Base-by-base conservation (phyloP, 192 early-diverging fungal genomes). In the Coemansia brasiliensis region DNA sequence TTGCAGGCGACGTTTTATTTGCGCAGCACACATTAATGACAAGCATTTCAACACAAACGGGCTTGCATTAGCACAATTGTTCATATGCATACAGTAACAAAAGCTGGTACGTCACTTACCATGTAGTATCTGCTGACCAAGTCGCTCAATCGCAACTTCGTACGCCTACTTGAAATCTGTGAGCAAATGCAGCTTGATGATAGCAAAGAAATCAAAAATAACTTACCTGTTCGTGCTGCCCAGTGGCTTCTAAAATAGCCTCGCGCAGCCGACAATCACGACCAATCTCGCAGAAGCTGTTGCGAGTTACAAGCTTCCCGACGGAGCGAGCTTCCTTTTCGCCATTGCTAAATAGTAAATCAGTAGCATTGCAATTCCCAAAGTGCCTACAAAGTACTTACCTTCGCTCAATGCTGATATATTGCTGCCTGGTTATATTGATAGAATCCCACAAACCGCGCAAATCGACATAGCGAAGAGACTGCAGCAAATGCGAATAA, bases 371-470 rank as follows among this genome's bases (percentile, higher is more conserved):
- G 44, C 22, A 15, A 46, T 10, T 46, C 22, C n/a, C n/a, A n/a
- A n/a, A n/a, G n/a, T n/a, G n/a, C n/a, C 20, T 45, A 4, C 18
- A 46, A 20, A 21, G 6, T 20, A n/a, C 66, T 49, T 69, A 75
- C 73, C 67, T 69, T 24, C 55, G 32, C 50, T 66, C 52, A 12
- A 70, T 9, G 17, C 43, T 13, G 16, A 76, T 48, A 29, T 48
- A 46, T 32, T 70, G 67, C 10, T 70, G 46, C 3, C 59, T 39
- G 24, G 53, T 40, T 32, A 77, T 20, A 17, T 49, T 21, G 27
- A 67, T 56, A 7, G 66, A 41, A 51, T 60, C 59, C 74, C 74
- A 77, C 22, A 56, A 55, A 6, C 63, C 57, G 16, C 74, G 67
- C 18, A 65, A 49, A 26, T 69, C 66, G 21, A 40, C 39, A 55